phyloP scores from a whole-genome alignment of 306 rosid species.

The Benincasa hispida region DNA sequence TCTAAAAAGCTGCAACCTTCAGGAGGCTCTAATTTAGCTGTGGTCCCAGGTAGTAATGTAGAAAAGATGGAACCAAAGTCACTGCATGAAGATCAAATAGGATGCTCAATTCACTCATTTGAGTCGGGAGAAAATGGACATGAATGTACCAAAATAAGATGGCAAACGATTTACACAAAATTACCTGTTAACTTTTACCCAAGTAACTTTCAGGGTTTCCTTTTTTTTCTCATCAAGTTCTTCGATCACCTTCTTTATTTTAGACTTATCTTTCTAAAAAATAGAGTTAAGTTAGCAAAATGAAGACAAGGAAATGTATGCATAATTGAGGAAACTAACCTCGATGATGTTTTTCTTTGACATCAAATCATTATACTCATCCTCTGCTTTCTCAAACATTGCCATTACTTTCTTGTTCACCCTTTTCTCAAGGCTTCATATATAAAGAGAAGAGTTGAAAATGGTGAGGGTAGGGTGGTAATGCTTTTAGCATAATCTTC shows the following conservation, averaged over 20 bases:
- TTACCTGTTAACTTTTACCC: conserved; percentile 84
- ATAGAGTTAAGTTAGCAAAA: conserved; percentile 17
- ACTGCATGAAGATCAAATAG: conserved; percentile 25
- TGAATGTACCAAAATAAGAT: not conserved
- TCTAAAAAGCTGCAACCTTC: conserved; percentile 91
- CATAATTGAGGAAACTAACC: conserved; percentile 28
- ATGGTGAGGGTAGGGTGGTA: not conserved
- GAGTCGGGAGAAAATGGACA: not conserved
- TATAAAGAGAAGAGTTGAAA: conserved; percentile 2
- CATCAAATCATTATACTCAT: conserved; percentile 88
- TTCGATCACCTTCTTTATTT: conserved; percentile 94
- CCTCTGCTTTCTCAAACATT: conserved; percentile 99
- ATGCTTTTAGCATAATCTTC: not conserved
- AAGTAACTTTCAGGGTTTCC: conserved; percentile 83
- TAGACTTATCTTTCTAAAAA: conserved; percentile 78
- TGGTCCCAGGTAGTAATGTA: conserved; percentile 84
- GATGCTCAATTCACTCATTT: not conserved
- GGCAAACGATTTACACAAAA: conserved; percentile 7
- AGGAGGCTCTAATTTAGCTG: conserved; percentile 91
- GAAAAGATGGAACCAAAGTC: conserved; percentile 97
- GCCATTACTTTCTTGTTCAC: conserved; percentile 99
- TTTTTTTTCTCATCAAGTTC: conserved; percentile 97
- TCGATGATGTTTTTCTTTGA: conserved; percentile 94
- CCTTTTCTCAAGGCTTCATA: conserved; percentile 94
- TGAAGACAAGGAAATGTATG: conserved; percentile 1